Base-by-base conservation (phyloP, 768 basidiomycete species). In the Clavaria fumosa region DNA sequence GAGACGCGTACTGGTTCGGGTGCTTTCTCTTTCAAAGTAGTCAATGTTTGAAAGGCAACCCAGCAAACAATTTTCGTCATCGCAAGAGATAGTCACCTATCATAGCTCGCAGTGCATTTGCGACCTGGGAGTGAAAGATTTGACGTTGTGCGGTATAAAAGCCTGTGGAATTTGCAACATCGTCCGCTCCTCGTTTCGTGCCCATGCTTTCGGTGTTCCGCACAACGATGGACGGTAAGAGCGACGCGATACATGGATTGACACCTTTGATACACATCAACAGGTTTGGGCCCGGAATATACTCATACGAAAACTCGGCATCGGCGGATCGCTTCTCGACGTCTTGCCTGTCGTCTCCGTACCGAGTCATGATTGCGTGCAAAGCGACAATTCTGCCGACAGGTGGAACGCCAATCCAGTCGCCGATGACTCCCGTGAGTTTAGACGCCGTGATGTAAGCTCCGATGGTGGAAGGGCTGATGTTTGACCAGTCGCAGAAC, bases 31-130 rank as follows among this genome's bases (percentile, higher is more conserved):
- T 17, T 20, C 31, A 31, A 24, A 11, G 19, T 1, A 26, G 5
- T 35, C 30, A 7, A 33, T 31, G 32, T 34, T 33, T 20, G 33
- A 39, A 28, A 20, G 31, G 34, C 28, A 21, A 34, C 18, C 14
- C 35, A 23, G 7, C 20, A 53, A 12, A 36, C 34, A 11, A 36
- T 50, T 43, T n/a, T n/a, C n/a, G n/a, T n/a, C n/a, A n/a, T n/a
- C n/a, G n/a, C 61, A 62, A 44, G 61, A 72, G 46, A 59, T 76
- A 37, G 64, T 69, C 45, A 73, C 69, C 26, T 78, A 74, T 47
- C 70, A 78, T 42, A 66, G 71, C 39, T 61, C 72, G 2, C 74
- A 76, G 42, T 77, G 75, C 47, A 73, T 79, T 28, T 79, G 76
- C 56, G 72, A 79, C 50, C 55, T 79, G 43, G 76, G 76, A 5